phyloP scores from a whole-genome alignment of 75 land plant species.

The Sequoiadendron giganteum region DNA sequence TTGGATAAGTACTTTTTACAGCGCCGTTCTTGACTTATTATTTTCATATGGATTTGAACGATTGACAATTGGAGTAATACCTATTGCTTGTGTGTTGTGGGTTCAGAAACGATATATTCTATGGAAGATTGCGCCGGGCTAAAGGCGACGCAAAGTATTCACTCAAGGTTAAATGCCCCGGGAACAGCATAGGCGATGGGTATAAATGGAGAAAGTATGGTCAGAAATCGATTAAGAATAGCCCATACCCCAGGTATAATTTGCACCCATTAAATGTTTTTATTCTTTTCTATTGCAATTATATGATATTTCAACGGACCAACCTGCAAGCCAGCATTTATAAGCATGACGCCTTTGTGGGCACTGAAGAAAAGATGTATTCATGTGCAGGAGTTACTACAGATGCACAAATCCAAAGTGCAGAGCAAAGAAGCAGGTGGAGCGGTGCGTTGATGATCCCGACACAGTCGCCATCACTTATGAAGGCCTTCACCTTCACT shows the following conservation, averaged over 20 bases:
- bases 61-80: not conserved
- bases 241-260: constrained; percentile 71
- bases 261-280: not conserved
- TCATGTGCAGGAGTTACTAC: constrained; percentile 58
- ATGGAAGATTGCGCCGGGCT: constrained; percentile 28
- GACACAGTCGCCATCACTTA: constrained; percentile 60
- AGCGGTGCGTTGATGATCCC: constrained; percentile 53
- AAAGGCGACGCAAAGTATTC: constrained; percentile 57
- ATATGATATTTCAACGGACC: not conserved
- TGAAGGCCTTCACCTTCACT: constrained; percentile 79
- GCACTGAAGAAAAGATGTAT: not conserved
- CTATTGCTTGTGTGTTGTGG: not conserved
- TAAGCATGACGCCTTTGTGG: not conserved
- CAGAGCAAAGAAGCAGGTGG: constrained; percentile 76
- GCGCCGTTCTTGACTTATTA: not conserved
- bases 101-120: constrained; percentile 33
- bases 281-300: not conserved
- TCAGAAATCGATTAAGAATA: constrained; percentile 77
- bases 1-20: not conserved
- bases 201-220: constrained; percentile 92
- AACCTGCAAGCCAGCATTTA: too few species aligned
- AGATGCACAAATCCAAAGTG: constrained; percentile 77
- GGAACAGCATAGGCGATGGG: constrained; percentile 65
- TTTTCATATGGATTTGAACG: not conserved
- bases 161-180: constrained; percentile 52